Evolutionary conservation across 164 flowering plant genomes (phyloP), one percentile per base, ranked within the genome.

Genomic region (Dillenia suffruticosa): DNA sequence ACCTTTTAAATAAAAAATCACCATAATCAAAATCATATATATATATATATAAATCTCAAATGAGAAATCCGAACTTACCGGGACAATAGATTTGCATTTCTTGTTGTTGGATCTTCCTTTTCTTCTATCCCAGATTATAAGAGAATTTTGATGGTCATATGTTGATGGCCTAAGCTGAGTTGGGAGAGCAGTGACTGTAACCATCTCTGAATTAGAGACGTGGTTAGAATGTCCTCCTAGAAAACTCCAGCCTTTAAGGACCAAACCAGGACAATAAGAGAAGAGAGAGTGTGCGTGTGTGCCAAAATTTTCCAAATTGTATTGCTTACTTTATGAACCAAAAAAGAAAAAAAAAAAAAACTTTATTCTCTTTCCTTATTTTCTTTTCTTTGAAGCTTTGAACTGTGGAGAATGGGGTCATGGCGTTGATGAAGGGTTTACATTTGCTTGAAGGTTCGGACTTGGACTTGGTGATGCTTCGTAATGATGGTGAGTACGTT

Each of bases 181-280:
- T 24, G 87, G 75, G 3, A 78, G 79, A 71, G 75, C 51, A 19
- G 79, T 63, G 54, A 74, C 63, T 66, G 75, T 51, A 72, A 74
- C 82, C 93, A 87, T 87, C 56, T 57, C 60, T 46, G 55, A 15
- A 14, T 15, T 14, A 13, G n/a, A 13, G n/a, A 15, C 22, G 22
- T 51, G 17, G 17, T 58, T 45, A 43, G 54, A 40, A 13, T 46
- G 5, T 47, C 43, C 51, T 50, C 46, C 17, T 51, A 51, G 10
- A 61, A 15, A 50, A 13, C 22, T 58, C 49, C 24, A n/a, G 8
- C 32, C 46, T 16, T 58, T 32, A 55, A 55, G 12, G 22, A 10
- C 16, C 50, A 0, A 58, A 44, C 44, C n/a, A 44, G 16, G 50
- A 10, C 9, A 14, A 10, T 9, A 7, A 58, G 22, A 1, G 8